Evolutionary conservation across 208 protist species (phyloP), one percentile per base, ranked within the genome.

Genomic region (Trypanosoma mega): DNA sequence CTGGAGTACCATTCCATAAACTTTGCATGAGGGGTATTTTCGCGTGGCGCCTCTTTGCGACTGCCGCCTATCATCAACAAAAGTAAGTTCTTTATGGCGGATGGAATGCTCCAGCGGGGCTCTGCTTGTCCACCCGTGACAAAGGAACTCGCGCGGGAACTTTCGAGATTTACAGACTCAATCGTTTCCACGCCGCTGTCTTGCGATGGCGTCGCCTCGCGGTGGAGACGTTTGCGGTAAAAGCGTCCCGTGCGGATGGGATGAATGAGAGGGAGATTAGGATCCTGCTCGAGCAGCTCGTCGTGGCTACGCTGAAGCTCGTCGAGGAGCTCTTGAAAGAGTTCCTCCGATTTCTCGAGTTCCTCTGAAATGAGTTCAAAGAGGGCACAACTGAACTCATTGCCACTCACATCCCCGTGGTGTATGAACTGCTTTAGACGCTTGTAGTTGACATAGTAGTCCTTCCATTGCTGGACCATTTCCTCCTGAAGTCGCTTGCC

Each of bases 1-100:
- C 87, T 91, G 9, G 85, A 90, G 64, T 96, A 74, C 86, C 89
- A 96, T 63, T 96, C 83, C 23, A 92, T 57, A 67, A 90, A 96
- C 34, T 84, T 77, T 24, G 76, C 77, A 8, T 80, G 65, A 31
- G 80, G 81, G n/a, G 85, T 87, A 64, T 91, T 78, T 61, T 72
- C 76, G 8, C 76, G 63, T 33, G 82, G 33, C 41, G 72, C 67
- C 60, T 58, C 45, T 71, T 80, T 83, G 41, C 86, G 76, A 3
- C 80, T 89, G 69, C 90, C 86, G 36, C 85, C 85, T 60, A 96
- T 96, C n/a, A 88, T 64, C 30, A 75, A 68, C 27, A 90, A 70
- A 34, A 96, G 92, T 49, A 89, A 67, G 3, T 46, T 68, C 58
- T 92, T 92, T 23, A 89, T 27, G 12, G 80, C 53, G 21, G 46